Evolutionary conservation across 228 moss, liverwort and hornwort species (phyloP).

Genomic region (Sphagnum fallax): DNA sequence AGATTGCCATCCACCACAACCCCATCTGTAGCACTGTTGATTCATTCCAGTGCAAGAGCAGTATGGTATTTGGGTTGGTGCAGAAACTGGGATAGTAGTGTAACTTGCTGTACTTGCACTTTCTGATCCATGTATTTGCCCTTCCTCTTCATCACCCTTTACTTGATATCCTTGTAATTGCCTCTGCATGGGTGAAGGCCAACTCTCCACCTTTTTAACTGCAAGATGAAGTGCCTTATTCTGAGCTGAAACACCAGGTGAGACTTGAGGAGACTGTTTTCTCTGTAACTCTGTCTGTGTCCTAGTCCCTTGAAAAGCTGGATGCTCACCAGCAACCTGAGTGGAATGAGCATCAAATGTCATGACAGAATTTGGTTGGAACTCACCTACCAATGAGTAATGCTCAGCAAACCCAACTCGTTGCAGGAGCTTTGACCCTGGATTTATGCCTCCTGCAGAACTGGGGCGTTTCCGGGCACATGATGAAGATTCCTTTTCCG

Average conservation of each 20-base stretch:
- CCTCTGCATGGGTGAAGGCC: conserved; percentile 13
- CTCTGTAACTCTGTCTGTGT: conserved; percentile 4
- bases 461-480: conserved; percentile 23
- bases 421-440: conserved; percentile 48
- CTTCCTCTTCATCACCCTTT: conserved; percentile 12
- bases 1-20: conserved; percentile 94
- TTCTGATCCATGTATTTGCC: conserved; percentile 22
- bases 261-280: not conserved
- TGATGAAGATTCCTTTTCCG: conserved; percentile 21
- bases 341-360: conserved; percentile 18
- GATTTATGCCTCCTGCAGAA: conserved; percentile 23
- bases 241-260: conserved; percentile 33
- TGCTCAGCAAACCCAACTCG: conserved; percentile 36
- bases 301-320: conserved; percentile 5
- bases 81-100: conserved; percentile 42
- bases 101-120: conserved; percentile 25
- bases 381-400: conserved; percentile 46
- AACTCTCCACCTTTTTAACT: conserved; percentile 30
- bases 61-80: conserved; percentile 60
- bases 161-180: conserved; percentile 18
- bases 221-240: conserved; percentile 15
- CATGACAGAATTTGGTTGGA: conserved; percentile 14
- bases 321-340: conserved; percentile 31
- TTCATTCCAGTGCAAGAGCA: conserved; percentile 91
- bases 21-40: conserved; percentile 92